phyloP scores from a whole-genome alignment of 441 rosid genomes.

The Metrosideros polymorpha region DNA sequence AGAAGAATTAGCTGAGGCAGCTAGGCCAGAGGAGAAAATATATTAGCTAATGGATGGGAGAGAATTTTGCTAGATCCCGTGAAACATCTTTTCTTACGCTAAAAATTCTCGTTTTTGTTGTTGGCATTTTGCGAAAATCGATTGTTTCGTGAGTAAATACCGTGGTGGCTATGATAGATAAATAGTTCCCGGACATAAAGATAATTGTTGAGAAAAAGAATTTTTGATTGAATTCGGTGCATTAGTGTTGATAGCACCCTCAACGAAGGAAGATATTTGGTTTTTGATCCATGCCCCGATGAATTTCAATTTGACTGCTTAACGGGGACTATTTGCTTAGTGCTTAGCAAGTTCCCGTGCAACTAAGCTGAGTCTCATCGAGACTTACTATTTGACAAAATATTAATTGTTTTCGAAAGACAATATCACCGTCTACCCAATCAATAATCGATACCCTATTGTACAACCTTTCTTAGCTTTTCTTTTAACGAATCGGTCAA shows the following conservation, averaged over 20 bases:
- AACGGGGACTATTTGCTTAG: background rate
- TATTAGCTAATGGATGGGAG: background rate
- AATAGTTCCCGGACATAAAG: background rate
- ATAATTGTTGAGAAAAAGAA: background rate
- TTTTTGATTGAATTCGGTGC: background rate
- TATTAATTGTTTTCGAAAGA: background rate
- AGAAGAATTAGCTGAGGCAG: background rate
- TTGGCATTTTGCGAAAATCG: background rate
- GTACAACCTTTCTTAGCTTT: background rate
- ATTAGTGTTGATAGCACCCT: background rate
- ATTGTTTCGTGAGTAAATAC: background rate
- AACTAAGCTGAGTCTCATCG: background rate
- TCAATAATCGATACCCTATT: background rate
- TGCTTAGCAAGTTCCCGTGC: background rate
- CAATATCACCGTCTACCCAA: background rate
- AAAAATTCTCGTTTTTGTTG: background rate
- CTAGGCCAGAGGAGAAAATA: background rate
- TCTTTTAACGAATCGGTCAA: background rate
- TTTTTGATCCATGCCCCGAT: no score
- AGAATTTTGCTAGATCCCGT: background rate
- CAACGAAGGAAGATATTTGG: no score
- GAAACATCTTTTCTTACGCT: background rate
- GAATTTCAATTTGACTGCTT: background rate
- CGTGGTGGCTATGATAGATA: background rate
- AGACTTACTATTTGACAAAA: background rate